A percentile compares a stretch with the other conserved stretches of the same genome.
These are phyloP conservation scores for Ceratonia siliqua DNA, from an alignment of 306 rosid species.

Conservation along the genomic window DNA sequence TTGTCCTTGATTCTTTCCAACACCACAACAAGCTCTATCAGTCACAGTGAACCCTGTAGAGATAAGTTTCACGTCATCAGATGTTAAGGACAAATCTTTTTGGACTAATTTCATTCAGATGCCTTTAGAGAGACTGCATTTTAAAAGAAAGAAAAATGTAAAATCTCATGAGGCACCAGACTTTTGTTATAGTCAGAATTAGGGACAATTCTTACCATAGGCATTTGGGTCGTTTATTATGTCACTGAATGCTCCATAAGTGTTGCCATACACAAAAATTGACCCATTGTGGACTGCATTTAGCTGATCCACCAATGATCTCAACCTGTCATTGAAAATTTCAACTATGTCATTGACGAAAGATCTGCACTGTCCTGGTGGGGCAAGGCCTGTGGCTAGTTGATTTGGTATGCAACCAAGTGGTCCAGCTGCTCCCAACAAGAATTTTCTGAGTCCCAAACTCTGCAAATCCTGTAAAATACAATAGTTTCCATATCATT, in stretches of 20 bases:
- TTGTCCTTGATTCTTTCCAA: constrained; percentile 39
- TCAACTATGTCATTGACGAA: constrained; percentile 21
- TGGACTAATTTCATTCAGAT: no score
- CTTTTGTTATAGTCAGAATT: no score
- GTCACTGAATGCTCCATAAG: constrained; percentile 1
- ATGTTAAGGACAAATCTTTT: not conserved
- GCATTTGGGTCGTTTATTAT: constrained; percentile 5
- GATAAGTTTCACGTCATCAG: not conserved
- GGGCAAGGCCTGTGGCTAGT: constrained; percentile 19
- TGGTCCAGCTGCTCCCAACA: constrained; percentile 41
- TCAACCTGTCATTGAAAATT: constrained; percentile 34
- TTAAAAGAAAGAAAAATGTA: no score
- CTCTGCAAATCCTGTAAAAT: constrained; percentile 28
- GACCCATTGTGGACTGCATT: constrained; percentile 23
- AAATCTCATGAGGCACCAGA: no score
- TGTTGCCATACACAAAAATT: constrained; percentile 41
- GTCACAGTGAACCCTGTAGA: constrained; percentile 38
- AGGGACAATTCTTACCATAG: constrained; percentile 40
- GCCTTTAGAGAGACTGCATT: no score
- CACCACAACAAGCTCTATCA: constrained; percentile 43
- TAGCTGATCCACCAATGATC: constrained; percentile 39
- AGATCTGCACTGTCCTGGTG: constrained; percentile 7
- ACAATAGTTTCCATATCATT: not conserved
- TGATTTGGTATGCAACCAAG: constrained; percentile 50
- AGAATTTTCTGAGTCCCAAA: constrained; percentile 44